Evolutionary conservation across 2,329 filamentous ascomycete genomes (phyloP), one percentile per base, ranked within the genome.

Genomic region (Trichoderma afroharzianum): DNA sequence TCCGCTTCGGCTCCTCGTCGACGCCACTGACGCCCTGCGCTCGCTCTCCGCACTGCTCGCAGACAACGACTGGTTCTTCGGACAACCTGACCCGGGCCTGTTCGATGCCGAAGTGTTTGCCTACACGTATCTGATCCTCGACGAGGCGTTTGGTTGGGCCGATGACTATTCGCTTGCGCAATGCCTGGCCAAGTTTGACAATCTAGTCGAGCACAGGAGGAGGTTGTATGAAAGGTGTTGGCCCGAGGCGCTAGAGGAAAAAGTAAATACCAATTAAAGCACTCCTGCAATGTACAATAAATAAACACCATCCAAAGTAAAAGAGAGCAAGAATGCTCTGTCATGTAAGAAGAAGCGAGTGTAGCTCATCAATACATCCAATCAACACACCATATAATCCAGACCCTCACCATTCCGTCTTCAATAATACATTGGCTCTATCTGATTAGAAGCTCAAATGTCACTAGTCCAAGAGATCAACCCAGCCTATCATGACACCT

Each of bases 71-170:
- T 88, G 85, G 85, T 89, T 89, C 78, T 88, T 88, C 71, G 83
- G 78, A 28, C 76, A 73, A 78, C 80, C 71, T 64, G 80, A 33
- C 79, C 93, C 95, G 0, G 89, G 90, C 0, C 78, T 95, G 28
- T 95, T 98, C 76, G 96, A 99, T 81, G 95, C 95, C 7, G 90
- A 89, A 68, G 88, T 98, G 2, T 98, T 98, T 82, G 91, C 94
- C 4, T 99, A 98, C 81, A 95, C 93, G 0, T 90, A 97, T 80
- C 83, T 97, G 64, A 84, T 98, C 67, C 82, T 97, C 66, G 89
- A 92, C 72, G 86, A 90, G 77, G 73, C 73, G 8, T 74, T 94
- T 74, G 84, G 82, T 1, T 95, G 93, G 92, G 66, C 66, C 3
- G 84, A 83, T 72, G 88, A 93, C 71, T 86, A 86, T 72, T 83